Percentiles rank a stretch among this genome's conserved stretches.
These are phyloP conservation scores for Theileria luwenshuni DNA, from an alignment of 169 alveolate species.

Conservation along the genomic window DNA sequence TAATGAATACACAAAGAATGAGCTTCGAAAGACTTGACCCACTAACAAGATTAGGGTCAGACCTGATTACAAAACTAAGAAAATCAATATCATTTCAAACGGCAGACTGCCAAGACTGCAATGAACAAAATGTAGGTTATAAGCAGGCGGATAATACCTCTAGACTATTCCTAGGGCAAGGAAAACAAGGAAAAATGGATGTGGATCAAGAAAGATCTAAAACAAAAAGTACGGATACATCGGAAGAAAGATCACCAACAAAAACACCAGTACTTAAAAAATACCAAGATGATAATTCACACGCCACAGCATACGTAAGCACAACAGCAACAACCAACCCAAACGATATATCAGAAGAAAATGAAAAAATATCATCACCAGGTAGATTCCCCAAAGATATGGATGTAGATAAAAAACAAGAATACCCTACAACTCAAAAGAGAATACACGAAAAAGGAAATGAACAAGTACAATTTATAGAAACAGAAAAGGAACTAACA, in stretches of 20 bases:
- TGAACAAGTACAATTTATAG: not conserved
- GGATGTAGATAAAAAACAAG: not conserved
- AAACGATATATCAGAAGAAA: too few species aligned
- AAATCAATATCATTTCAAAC: not conserved
- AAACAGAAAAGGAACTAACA: not conserved
- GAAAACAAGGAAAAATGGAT: not conserved
- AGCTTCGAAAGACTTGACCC: conserved; percentile 12
- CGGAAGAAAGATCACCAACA: not conserved
- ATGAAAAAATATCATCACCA: too few species aligned
- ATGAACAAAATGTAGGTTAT: not conserved
- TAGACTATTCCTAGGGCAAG: too few species aligned
- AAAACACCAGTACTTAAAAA: not conserved
- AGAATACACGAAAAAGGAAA: not conserved
- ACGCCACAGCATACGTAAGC: not conserved
- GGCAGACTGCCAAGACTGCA: not conserved
- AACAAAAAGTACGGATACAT: not conserved
- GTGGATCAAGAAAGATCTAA: not conserved
- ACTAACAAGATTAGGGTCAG: conserved; percentile 6
- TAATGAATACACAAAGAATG: not conserved
- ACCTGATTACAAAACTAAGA: not conserved
- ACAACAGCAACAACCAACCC: not conserved
- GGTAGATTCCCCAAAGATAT: not conserved
- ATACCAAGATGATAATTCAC: not conserved
- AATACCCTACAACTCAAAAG: not conserved
- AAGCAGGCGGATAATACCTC: conserved; percentile 5